phyloP scores from a whole-genome alignment of 441 rosid genomes.

The Biscutella laevigata region DNA sequence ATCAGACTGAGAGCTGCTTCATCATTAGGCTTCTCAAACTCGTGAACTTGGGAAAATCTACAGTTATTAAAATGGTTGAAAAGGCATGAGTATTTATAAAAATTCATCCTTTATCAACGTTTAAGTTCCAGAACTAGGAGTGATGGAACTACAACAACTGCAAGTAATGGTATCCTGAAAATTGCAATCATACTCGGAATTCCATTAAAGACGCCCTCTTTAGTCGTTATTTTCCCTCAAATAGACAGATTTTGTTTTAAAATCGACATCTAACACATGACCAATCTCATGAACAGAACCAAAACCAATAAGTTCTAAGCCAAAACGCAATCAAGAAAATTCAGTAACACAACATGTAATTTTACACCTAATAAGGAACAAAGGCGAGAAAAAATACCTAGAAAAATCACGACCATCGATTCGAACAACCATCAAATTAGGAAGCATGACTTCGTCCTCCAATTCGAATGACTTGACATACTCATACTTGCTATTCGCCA shows the following conservation, averaged over 20 bases:
- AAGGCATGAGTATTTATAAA: not conserved
- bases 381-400: constrained; percentile 29
- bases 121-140: not conserved
- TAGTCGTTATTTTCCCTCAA: not conserved
- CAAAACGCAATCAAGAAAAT: no score
- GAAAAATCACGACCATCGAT: constrained; percentile 51
- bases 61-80: not conserved
- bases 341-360: no score
- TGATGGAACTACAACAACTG: not conserved
- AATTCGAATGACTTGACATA: constrained; percentile 75
- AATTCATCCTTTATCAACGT: not conserved
- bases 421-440: constrained; percentile 56
- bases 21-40: constrained; percentile 73
- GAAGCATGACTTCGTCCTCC: constrained; percentile 58
- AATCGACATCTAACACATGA: no score
- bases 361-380: not conserved
- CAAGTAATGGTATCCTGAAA: not conserved
- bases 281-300: no score
- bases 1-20: constrained; percentile 55
- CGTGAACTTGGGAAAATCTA: constrained; percentile 62
- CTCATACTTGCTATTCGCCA: constrained; percentile 96
- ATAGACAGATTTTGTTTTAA: no score
- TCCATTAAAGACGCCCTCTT: not conserved
- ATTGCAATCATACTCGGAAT: not conserved
- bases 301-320: no score